Conservation (phyloP, 2,329 filamentous ascomycete species). For the Nannizzia gypsea region DNA sequence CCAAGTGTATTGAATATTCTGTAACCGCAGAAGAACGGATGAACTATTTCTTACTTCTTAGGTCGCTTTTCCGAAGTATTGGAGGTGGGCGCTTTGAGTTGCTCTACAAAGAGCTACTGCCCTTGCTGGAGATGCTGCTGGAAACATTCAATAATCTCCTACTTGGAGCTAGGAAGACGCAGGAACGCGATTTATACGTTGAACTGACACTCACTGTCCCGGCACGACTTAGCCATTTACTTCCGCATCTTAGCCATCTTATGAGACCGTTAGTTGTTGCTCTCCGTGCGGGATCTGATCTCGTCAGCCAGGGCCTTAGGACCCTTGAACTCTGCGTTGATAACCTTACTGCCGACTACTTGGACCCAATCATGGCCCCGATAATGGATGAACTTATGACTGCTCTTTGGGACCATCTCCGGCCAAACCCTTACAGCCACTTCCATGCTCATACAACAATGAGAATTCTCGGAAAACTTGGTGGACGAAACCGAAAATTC, state of each 20-base stretch:
- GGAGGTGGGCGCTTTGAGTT: slow-evolving; percentile 96
- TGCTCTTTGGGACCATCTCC: slow-evolving; percentile 87
- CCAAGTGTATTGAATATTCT: slow-evolving; percentile 90
- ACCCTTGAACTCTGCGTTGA: slow-evolving; percentile 96
- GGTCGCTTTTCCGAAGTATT: slow-evolving; percentile 90
- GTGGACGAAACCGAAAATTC: slow-evolving; percentile 89
- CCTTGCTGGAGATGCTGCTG: slow-evolving; percentile 89
- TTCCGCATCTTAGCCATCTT: slow-evolving; percentile 89
- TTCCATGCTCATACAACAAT: slow-evolving; percentile 97
- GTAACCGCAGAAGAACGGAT: slow-evolving; percentile 94
- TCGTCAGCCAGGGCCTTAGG: slow-evolving; percentile 85
- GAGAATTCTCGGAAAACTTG: slow-evolving; percentile 90
- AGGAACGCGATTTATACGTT: slow-evolving; percentile 90
- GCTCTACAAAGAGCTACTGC: slow-evolving; percentile 94
- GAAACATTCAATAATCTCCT: slow-evolving; percentile 95
- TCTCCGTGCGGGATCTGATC: slow-evolving; percentile 75
- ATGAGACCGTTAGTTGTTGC: slow-evolving; percentile 98
- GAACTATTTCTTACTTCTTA: slow-evolving; percentile 91
- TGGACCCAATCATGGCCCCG: slow-evolving; percentile 97
- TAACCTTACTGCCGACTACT: slow-evolving; percentile 91
- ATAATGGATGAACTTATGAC: slow-evolving; percentile 99
- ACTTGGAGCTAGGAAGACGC: slow-evolving; percentile 75
- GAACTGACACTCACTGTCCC: slow-evolving; percentile 94
- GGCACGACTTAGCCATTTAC: slow-evolving; percentile 79
- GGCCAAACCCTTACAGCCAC: slow-evolving; percentile 87